Evolutionary conservation across 192 early-diverging fungal species (phyloP).

Genomic region (Spinellus fusiger): DNA sequence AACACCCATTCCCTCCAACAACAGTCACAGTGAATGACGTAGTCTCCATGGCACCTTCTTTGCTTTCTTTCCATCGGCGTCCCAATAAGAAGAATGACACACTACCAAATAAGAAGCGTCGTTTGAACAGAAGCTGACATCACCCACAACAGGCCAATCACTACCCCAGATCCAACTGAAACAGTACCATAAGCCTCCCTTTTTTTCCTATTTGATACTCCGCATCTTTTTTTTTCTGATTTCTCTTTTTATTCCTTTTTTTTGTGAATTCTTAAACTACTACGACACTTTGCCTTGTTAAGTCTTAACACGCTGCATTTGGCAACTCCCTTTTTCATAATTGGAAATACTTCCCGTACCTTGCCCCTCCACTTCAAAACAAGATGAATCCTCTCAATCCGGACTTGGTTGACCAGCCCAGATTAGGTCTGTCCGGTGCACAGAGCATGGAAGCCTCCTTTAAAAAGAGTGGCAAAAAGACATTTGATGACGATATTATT

Average conservation of each 20-base stretch:
- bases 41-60: too few species aligned
- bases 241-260: slow-evolving; percentile 2
- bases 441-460: neutral
- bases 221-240: neutral
- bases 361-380: neutral
- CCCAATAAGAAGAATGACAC: too few species aligned
- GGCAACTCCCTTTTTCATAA: slow-evolving; percentile 16
- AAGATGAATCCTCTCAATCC: slow-evolving; percentile 15
- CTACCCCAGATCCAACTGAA: neutral
- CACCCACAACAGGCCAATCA: slow-evolving; percentile 1
- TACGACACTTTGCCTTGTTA: slow-evolving; percentile 15
- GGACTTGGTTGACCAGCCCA: slow-evolving; percentile 3
- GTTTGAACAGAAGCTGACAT: neutral
- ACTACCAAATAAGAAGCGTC: neutral
- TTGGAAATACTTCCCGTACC: slow-evolving; percentile 9
- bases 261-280: neutral
- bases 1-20: too few species aligned
- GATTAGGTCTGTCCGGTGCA: neutral
- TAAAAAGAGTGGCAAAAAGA: slow-evolving; percentile 1
- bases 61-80: too few species aligned
- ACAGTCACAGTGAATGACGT: too few species aligned
- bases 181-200: slow-evolving; percentile 3
- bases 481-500: slow-evolving; percentile 19
- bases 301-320: slow-evolving; percentile 11
- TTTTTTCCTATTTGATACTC: neutral